Percentiles rank a stretch among this genome's conserved stretches.
Conservation (phyloP, 139 green algal genomes). For the Picochlorum sp. region DNA sequence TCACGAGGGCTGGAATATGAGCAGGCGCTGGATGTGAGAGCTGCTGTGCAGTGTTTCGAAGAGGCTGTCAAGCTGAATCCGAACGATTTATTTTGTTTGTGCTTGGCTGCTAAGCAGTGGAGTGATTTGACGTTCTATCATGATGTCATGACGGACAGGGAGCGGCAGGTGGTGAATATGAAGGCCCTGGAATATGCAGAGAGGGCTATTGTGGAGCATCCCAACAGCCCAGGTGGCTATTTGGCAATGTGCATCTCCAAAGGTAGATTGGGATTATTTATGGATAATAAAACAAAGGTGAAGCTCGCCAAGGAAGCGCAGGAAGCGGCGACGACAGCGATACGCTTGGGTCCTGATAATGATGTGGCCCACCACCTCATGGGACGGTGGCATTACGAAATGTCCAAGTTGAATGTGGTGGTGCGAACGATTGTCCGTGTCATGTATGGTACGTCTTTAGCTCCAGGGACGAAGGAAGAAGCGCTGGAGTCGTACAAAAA, state of each 20-base stretch:
- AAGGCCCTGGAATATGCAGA: slow-evolving; percentile 48
- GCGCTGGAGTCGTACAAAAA: slow-evolving; percentile 46
- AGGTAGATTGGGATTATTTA: slow-evolving; percentile 59
- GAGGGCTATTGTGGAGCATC: slow-evolving; percentile 24
- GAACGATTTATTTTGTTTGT: slow-evolving; percentile 18
- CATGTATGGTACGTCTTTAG: slow-evolving; percentile 47
- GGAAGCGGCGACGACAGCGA: slow-evolving; percentile 36
- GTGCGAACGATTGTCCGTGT: slow-evolving; percentile 50
- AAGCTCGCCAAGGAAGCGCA: slow-evolving; percentile 47
- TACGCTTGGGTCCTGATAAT: slow-evolving; percentile 39
- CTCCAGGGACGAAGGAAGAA: slow-evolving; percentile 40
- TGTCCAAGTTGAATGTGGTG: slow-evolving; percentile 52
- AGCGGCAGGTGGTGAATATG: slow-evolving; percentile 32
- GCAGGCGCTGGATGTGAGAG: slow-evolving; percentile 20
- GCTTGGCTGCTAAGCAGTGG: slow-evolving; percentile 47
- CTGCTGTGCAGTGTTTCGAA: slow-evolving; percentile 35
- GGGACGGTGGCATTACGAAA: slow-evolving; percentile 65
- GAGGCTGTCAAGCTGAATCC: slow-evolving; percentile 38
- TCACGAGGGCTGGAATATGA: slow-evolving; percentile 20
- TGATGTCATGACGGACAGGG: slow-evolving; percentile 24
- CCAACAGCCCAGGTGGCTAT: slow-evolving; percentile 3
- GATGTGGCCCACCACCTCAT: slow-evolving; percentile 75
- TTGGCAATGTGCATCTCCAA: slow-evolving; percentile 42
- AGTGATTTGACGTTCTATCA: slow-evolving; percentile 52
- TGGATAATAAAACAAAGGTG: slow-evolving; percentile 62